Evolutionary conservation across 768 basidiomycete genomes (phyloP), one percentile per base, ranked within the genome.

Genomic region (Botryobasidium botryosum): DNA sequence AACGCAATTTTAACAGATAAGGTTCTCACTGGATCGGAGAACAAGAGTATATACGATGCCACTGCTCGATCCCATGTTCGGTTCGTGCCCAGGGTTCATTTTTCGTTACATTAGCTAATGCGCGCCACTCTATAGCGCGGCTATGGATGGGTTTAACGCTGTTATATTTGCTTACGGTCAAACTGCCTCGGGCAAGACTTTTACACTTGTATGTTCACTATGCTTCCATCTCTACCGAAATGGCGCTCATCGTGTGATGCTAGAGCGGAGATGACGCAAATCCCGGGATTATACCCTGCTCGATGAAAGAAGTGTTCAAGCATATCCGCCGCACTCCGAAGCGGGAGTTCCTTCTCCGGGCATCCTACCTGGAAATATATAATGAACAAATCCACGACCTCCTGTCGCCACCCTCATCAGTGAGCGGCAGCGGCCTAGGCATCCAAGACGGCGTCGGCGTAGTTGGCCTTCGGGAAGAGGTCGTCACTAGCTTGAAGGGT

Each of bases 311-410:
- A 50, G 78, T 99, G 1, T 96, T 97, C 60, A 68, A 71, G 0
- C 78, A 72, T 57, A 92, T 92, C 59, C 73, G 74, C 32, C 50
- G 55, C 39, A 85, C 83, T 1, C 72, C 83, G 0, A 65, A 71
- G 25, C 71, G 91, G 32, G 87, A 92, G 56, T 97, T 88, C 61
- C 74, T 97, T n/a, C 70, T 99, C 6, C 77, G 91, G 15, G 92
- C 90, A 57, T 86, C 85, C 5, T 97, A 96, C 58, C 75, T 99
- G 41, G 94, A 97, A 57, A 90, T 99, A 38, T 99, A 97, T 67
- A 99, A 97, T 61, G 87, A 92, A 57, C 69, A 72, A 1, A 79
- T 91, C 39, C 71, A 83, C 51, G 87, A 92, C 54, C 64, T 99
- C 1, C 75, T 99, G 8, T 78, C 83, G 1, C n/a, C n/a, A n/a